Evolutionary conservation across 2,329 filamentous ascomycete species (phyloP).

Genomic region (Colletotrichum paranaense): DNA sequence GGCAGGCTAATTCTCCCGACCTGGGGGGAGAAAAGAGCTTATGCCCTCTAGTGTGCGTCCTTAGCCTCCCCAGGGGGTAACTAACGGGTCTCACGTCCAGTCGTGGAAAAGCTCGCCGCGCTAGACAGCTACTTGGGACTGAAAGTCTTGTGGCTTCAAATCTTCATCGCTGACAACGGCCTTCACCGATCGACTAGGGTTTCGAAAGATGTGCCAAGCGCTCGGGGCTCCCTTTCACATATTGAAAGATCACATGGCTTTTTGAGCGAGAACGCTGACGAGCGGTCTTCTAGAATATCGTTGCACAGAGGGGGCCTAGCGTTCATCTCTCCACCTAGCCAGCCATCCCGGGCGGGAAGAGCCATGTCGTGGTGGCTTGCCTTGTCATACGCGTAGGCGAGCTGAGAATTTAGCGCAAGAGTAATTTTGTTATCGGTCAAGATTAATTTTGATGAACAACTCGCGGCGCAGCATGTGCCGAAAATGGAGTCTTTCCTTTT

Average conservation of each 20-base stretch:
- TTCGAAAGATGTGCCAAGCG: not conserved
- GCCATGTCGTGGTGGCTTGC: not conserved
- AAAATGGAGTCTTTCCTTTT: not conserved
- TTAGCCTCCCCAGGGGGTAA: not conserved
- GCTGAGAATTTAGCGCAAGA: not conserved
- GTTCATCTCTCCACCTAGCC: not conserved
- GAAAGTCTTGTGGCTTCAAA: not conserved
- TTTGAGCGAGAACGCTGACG: not conserved
- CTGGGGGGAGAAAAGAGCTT: not conserved
- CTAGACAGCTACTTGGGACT: constrained; percentile 20
- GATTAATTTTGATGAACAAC: not conserved
- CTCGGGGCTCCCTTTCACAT: not conserved
- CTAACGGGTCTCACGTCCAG: constrained; percentile 1
- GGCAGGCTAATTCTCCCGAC: not conserved
- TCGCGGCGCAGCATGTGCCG: not conserved
- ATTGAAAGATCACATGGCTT: not conserved
- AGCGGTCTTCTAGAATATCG: not conserved
- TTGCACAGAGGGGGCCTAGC: not conserved
- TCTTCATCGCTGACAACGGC: constrained; percentile 2
- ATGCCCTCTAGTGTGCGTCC: not conserved
- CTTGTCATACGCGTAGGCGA: not conserved
- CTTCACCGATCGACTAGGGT: constrained; percentile 4
- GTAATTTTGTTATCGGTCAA: not conserved
- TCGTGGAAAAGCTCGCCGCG: constrained; percentile 2
- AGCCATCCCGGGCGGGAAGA: not conserved